Evolutionary conservation across 2,329 filamentous ascomycete species (phyloP), one percentile per base, ranked within the genome.

Genomic region (Ploettnerulaceae sp.): DNA sequence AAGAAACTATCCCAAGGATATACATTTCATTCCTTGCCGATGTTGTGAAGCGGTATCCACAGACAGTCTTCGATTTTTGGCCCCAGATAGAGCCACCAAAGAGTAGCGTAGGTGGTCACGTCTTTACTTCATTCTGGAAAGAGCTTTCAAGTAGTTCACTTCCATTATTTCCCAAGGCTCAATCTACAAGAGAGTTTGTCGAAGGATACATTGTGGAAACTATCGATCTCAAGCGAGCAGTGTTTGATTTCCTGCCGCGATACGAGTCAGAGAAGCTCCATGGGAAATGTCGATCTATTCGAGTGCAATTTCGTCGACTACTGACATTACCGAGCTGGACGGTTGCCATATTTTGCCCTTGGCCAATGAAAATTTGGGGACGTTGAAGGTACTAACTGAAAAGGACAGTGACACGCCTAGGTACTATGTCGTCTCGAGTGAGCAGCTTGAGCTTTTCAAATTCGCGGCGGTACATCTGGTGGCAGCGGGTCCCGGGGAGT

Each of bases 311-410:
- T n/a, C n/a, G n/a, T 21, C 21, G 4, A 15, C 3, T 17, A 18
- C 28, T 3, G 55, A 49, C 12, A 26, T 53, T 8, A 26, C 51
- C 12, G 38, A 56, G 7, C 43, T 64, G 11, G 47, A 59, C 25
- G 58, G 55, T 6, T 63, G 61, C 32, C 41, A 49, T 17, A 34
- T 64, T 40, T 18, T 63, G 5, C 61, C 58, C 4, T 52, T 64
- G 5, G 47, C 40, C 18, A 44, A 60, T 33, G 53, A 54, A 11
- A 54, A 11, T 7, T 34, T 63, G 17, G 58, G 49, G 11, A 51
- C 47, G 11, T 28, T 58, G 4, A 25, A 29, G 9, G 14, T 52
- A 41, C 1, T 48, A n/a, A n/a, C n/a, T 4, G 24, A 36, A n/a
- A 5, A 33, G 22, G n/a, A n/a, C n/a, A 17, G 29, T 33, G 7